Conservation (phyloP, 371 early-diverging fungal species). For the Mucor circinelloides region DNA sequence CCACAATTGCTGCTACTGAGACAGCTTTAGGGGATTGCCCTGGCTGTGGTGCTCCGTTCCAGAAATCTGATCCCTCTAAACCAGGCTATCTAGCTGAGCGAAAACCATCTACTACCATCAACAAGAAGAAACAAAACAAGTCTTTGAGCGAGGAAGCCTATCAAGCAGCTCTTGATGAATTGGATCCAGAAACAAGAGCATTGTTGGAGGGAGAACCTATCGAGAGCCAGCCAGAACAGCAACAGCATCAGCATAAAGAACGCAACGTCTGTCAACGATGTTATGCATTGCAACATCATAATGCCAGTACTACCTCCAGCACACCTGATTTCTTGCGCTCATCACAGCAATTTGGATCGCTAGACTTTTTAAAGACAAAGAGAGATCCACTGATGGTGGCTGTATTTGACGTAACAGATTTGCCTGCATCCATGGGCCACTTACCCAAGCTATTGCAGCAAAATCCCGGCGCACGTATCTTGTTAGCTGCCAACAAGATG, state of each 20-base stretch:
- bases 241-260: slow-evolving; percentile 12
- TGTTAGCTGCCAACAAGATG: slow-evolving; percentile 70
- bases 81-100: slow-evolving; percentile 58
- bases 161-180: slow-evolving; percentile 14
- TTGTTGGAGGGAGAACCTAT: slow-evolving; percentile 26
- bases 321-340: slow-evolving; percentile 49
- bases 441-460: slow-evolving; percentile 47
- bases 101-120: slow-evolving; percentile 11
- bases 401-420: slow-evolving; percentile 67
- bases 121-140: slow-evolving; percentile 19
- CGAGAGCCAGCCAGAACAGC: slow-evolving; percentile 2
- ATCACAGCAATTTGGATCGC: slow-evolving; percentile 56
- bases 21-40: slow-evolving; percentile 51
- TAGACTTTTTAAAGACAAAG: slow-evolving; percentile 61
- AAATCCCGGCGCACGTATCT: slow-evolving; percentile 48
- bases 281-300: slow-evolving; percentile 51
- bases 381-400: slow-evolving; percentile 54
- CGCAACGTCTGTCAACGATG: slow-evolving; percentile 68
- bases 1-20: background rate
- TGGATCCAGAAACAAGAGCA: slow-evolving; percentile 43
- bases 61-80: slow-evolving; percentile 36
- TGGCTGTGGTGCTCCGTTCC: slow-evolving; percentile 74
- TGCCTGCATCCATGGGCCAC: slow-evolving; percentile 60
- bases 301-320: slow-evolving; percentile 41
- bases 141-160: slow-evolving; percentile 48